Conservation (phyloP, 2,329 filamentous ascomycete genomes). For the Phaeophleospora eucalypticola region DNA sequence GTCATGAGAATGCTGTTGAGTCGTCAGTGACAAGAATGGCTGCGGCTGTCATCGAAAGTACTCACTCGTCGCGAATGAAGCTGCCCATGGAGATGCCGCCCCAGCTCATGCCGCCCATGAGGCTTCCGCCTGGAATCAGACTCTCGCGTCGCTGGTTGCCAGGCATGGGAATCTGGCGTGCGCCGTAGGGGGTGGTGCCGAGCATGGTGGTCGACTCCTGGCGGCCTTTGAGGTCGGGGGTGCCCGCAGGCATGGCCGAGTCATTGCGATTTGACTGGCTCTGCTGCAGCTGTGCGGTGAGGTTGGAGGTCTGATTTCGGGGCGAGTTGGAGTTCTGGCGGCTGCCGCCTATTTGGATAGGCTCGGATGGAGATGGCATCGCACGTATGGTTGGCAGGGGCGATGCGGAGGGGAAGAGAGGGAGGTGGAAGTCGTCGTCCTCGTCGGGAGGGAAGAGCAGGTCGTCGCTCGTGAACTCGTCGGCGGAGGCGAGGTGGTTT, state of each 20-base stretch:
- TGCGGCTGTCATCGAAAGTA: no score
- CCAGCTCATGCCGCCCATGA: slow-evolving; percentile 87
- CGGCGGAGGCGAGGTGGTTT: slow-evolving; percentile 21
- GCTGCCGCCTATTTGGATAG: slow-evolving; percentile 57
- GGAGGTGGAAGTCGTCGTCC: slow-evolving; percentile 17
- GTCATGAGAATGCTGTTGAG: slow-evolving; percentile 97
- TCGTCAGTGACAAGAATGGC: no score
- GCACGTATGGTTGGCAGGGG: slow-evolving; percentile 27
- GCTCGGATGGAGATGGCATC: slow-evolving; percentile 53
- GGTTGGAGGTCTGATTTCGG: slow-evolving; percentile 59
- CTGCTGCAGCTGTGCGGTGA: slow-evolving; percentile 57
- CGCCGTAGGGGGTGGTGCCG: slow-evolving; percentile 52
- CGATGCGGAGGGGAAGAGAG: slow-evolving; percentile 22
- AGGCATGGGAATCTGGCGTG: slow-evolving; percentile 58
- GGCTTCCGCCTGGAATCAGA: slow-evolving; percentile 53
- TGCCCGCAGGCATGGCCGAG: slow-evolving; percentile 9
- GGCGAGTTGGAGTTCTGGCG: slow-evolving; percentile 54
- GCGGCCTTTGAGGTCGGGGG: slow-evolving; percentile 36
- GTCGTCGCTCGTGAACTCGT: slow-evolving; percentile 30
- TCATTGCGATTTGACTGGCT: slow-evolving; percentile 38
- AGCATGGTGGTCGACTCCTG: slow-evolving; percentile 53
- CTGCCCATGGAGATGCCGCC: slow-evolving; percentile 93
- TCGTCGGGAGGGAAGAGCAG: slow-evolving; percentile 29
- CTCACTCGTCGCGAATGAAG: slow-evolving; percentile 97
- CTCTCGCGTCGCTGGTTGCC: slow-evolving; percentile 51